A percentile compares a stretch with the other conserved stretches of the same genome.
phyloP scores from a whole-genome alignment of 805 yeast species.

The Metschnikowia kofuensis region DNA sequence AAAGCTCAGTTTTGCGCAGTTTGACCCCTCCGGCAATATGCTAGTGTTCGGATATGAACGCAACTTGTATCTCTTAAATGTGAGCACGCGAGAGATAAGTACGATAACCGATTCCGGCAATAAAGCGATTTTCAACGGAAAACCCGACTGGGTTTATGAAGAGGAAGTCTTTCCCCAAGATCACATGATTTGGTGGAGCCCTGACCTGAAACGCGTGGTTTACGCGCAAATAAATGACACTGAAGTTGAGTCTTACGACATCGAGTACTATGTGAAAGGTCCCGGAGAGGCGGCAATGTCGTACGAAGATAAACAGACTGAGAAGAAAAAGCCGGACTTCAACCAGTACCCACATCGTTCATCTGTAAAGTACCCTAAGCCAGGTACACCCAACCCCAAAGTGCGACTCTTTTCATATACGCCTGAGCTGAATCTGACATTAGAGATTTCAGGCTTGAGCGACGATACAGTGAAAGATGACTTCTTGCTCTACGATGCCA shows the following conservation, averaged over 20 bases:
- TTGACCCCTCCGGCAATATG: slow-evolving; percentile 59
- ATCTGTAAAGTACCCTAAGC: slow-evolving; percentile 65
- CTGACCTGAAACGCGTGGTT: slow-evolving; percentile 53
- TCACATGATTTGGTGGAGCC: slow-evolving; percentile 69
- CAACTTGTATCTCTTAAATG: slow-evolving; percentile 50
- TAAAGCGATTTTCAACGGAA: slow-evolving; percentile 56
- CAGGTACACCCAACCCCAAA: slow-evolving; percentile 62
- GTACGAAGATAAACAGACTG: slow-evolving; percentile 3
- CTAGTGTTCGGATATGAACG: slow-evolving; percentile 56
- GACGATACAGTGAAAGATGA: slow-evolving; percentile 16
- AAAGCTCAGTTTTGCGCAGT: slow-evolving; percentile 42
- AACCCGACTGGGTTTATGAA: slow-evolving; percentile 82
- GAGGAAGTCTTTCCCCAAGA: slow-evolving; percentile 69
- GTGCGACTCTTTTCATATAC: slow-evolving; percentile 44
- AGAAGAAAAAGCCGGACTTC: slow-evolving; percentile 7
- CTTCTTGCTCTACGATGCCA: slow-evolving; percentile 20
- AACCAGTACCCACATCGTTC: slow-evolving; percentile 48
- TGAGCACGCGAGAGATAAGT: slow-evolving; percentile 19
- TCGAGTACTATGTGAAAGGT: slow-evolving; percentile 49
- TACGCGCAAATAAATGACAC: slow-evolving; percentile 61
- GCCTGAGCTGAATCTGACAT: slow-evolving; percentile 23
- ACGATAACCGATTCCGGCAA: slow-evolving; percentile 54
- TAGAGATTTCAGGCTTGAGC: slow-evolving; percentile 14
- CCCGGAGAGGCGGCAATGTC: slow-evolving; percentile 16
- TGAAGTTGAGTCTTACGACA: slow-evolving; percentile 48